Base-by-base conservation (phyloP, 2,329 filamentous ascomycete genomes). In the Calonectria honghensis region DNA sequence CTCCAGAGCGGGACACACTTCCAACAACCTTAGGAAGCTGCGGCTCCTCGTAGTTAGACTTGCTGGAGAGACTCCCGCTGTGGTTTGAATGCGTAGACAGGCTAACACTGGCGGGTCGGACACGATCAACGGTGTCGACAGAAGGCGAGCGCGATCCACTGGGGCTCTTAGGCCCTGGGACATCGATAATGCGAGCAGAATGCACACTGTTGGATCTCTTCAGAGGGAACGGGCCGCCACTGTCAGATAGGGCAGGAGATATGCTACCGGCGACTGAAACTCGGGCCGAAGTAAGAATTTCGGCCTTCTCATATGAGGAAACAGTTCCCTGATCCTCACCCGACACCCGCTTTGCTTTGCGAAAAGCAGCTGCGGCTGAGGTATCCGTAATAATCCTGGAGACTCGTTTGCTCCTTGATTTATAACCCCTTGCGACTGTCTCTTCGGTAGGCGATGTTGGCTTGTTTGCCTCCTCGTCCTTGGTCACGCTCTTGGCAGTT, bases 101-200 rank as follows among this genome's bases (percentile, higher is more conserved):
- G 14, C 70, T 79, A 48, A 81, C 37, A 48, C 83, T 89, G 29
- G 82, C 82, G 18, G 86, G 83, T 18, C 87, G 86, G 16, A 82
- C 80, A n/a, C 86, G 84, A 41, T 89, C 88, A 16, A 82, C 76
- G 3, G 85, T 82, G 29, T 90, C 89, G 1, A 87, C 77, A 0
- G 89, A 91, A 35, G 85, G 87, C 57, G 86, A 84, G 48, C 88
- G 87, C n/a, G 90, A 90, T 52, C 85, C 85, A 13, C 83, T 80
- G 16, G 90, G 89, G 76, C 89, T 91, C 76, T 88, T 89, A 27
- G 89, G 89, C 14, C 86, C 86, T 11, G 87, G 79, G 6, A 92
- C 90, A 45, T 92, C 90, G 32, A 92, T 89, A 45, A 92, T 85
- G n/a, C 91, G 89, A 45, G 89, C 88, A 4, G 90, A 92, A 74